These are phyloP conservation scores for Naumovozyma castellii DNA, from an alignment of 805 yeast genomes.

Conservation along the genomic window DNA sequence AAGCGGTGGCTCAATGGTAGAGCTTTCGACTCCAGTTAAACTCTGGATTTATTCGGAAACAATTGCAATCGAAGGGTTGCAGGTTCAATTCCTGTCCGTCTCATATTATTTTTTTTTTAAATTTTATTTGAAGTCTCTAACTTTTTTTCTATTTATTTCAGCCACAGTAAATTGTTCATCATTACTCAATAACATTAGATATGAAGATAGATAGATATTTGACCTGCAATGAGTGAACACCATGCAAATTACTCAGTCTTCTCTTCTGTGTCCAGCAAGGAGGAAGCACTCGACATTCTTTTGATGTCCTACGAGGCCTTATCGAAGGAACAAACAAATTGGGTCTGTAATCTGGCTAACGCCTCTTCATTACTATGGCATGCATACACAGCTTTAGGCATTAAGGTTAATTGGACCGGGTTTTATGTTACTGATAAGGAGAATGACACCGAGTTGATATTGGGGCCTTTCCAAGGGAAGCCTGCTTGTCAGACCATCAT, in stretches of 20 bases:
- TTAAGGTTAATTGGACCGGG: constrained; percentile 84
- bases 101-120: constrained; percentile 30
- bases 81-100: constrained; percentile 71
- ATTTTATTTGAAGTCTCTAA: background rate
- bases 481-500: constrained; percentile 85
- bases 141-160: background rate
- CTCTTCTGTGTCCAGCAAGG: constrained; percentile 28
- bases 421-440: constrained; percentile 48
- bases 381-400: constrained; percentile 55
- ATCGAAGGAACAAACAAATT: constrained; percentile 52
- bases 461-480: constrained; percentile 95
- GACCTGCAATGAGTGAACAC: too few relatives aligned
- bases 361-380: constrained; percentile 84
- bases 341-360: constrained; percentile 87
- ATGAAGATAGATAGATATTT: too few relatives aligned
- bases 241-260: constrained; percentile 75
- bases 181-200: too few relatives aligned
- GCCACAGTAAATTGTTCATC: too few relatives aligned
- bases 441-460: constrained; percentile 38
- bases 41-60: constrained; percentile 21
- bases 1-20: constrained; percentile 67
- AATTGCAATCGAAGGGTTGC: constrained; percentile 53
- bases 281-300: constrained; percentile 50
- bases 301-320: constrained; percentile 58
- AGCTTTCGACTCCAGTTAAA: constrained; percentile 55